Conservation (phyloP, 1,284 basidiomycete species). For the Ceratobasidium sp. region DNA sequence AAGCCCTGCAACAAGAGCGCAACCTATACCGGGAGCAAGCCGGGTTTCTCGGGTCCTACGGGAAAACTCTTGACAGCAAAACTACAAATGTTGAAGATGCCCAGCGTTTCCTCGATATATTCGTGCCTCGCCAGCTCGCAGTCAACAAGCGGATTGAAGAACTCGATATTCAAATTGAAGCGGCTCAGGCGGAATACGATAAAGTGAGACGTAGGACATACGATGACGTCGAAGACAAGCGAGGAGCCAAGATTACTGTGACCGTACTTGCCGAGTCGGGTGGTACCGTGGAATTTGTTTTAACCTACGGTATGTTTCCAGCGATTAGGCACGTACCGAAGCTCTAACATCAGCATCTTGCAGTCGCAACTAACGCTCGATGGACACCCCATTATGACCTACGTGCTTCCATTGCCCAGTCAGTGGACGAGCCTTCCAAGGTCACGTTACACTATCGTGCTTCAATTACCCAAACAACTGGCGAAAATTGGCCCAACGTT, state of each 20-base stretch:
- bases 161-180: constrained; percentile 34
- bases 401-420: constrained; percentile 42
- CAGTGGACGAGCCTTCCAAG: constrained; percentile 42
- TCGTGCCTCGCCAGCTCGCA: constrained; percentile 34
- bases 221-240: constrained; percentile 36
- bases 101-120: constrained; percentile 41
- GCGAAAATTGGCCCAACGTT: constrained; percentile 44
- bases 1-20: constrained; percentile 29
- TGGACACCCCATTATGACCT: constrained; percentile 46
- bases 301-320: constrained; percentile 40
- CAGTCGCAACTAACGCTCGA: constrained; percentile 43
- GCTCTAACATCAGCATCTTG: not conserved
- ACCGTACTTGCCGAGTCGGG: constrained; percentile 39
- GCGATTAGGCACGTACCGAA: not conserved
- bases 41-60: constrained; percentile 38
- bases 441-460: constrained; percentile 44
- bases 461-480: constrained; percentile 43
- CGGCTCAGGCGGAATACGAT: constrained; percentile 29
- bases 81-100: constrained; percentile 37
- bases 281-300: constrained; percentile 38
- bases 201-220: constrained; percentile 28
- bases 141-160: constrained; percentile 33
- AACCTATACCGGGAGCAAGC: constrained; percentile 34
- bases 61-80: constrained; percentile 39
- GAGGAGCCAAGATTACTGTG: constrained; percentile 40